A percentile compares a stretch with the other conserved stretches of the same genome.
Conservation (phyloP, 2,329 filamentous ascomycete species). For the Hymenoscyphus fraxineus region DNA sequence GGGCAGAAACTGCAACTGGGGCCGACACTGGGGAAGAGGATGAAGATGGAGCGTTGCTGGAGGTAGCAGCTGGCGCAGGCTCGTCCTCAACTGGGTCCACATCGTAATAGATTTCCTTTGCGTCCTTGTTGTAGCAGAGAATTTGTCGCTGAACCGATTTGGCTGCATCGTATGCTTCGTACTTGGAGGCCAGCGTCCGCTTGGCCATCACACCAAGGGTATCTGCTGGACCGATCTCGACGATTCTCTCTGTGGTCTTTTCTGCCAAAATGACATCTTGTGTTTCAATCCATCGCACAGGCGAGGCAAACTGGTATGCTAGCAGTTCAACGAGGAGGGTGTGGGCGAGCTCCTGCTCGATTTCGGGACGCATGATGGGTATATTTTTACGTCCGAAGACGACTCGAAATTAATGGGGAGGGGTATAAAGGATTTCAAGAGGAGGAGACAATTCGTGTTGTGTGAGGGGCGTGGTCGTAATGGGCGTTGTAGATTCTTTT, state of each 20-base stretch:
- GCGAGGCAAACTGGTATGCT: conserved; percentile 98
- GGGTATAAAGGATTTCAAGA: conserved; percentile 4
- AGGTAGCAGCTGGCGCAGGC: conserved; percentile 54
- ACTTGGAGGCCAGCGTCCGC: conserved; percentile 91
- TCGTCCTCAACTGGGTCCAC: conserved; percentile 94
- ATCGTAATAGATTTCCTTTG: conserved; percentile 99
- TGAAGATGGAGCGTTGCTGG: conserved; percentile 31
- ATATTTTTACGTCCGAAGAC: conserved; percentile 31
- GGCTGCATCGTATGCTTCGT: conserved; percentile 96
- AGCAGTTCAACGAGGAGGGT: conserved; percentile 97
- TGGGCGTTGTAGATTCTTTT: neutral
- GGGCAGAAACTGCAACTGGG: conserved; percentile 47
- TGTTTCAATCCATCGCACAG: conserved; percentile 99
- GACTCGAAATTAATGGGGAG: conserved; percentile 19
- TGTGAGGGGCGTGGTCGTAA: neutral
- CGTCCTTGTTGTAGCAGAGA: conserved; percentile 98
- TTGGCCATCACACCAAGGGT: conserved; percentile 97
- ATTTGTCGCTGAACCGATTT: conserved; percentile 96
- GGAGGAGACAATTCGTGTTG: neutral
- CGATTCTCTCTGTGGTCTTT: conserved; percentile 92
- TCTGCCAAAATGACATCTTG: conserved; percentile 99
- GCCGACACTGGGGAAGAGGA: conserved; percentile 46
- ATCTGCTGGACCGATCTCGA: conserved; percentile 95
- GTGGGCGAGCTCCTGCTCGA: conserved; percentile 98
- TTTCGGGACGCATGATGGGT: conserved; percentile 85